Percentiles rank a stretch among this genome's conserved stretches.
phyloP scores from a whole-genome alignment of 306 rosid species.

The Begonia loranthoides region DNA sequence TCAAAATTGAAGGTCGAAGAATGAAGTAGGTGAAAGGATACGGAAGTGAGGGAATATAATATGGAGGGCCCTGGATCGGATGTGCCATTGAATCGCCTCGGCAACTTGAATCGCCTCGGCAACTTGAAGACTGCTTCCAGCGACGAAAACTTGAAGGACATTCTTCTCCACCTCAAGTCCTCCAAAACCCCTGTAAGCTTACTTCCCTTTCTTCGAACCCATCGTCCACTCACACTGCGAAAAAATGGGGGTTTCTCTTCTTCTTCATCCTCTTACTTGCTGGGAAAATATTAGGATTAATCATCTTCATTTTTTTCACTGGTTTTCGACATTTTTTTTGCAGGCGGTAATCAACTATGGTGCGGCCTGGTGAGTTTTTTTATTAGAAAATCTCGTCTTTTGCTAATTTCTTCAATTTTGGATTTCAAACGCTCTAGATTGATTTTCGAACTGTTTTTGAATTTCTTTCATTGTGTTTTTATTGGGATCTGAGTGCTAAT shows the following conservation, averaged over 20 bases:
- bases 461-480: slow-evolving; percentile 1
- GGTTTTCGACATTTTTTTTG: slow-evolving; percentile 5
- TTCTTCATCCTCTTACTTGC: background rate
- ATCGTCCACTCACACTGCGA: background rate
- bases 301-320: background rate
- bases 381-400: too few species aligned
- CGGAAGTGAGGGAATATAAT: too few species aligned
- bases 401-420: too few species aligned
- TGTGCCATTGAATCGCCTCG: slow-evolving; percentile 30
- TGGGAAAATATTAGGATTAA: background rate
- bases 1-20: too few species aligned
- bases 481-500: background rate
- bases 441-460: too few species aligned
- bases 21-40: too few species aligned
- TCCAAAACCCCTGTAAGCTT: slow-evolving; percentile 56
- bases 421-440: too few species aligned
- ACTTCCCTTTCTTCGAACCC: background rate
- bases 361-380: slow-evolving; percentile 57
- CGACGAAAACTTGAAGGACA: slow-evolving; percentile 33
- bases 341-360: slow-evolving; percentile 94
- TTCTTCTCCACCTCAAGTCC: slow-evolving; percentile 59
- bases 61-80: slow-evolving; percentile 28
- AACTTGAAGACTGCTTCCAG: slow-evolving; percentile 54
- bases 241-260: background rate
- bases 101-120: slow-evolving; percentile 38